Base-by-base conservation (phyloP, 352 stramenopile genomes). In the Phytopythium montanum region DNA sequence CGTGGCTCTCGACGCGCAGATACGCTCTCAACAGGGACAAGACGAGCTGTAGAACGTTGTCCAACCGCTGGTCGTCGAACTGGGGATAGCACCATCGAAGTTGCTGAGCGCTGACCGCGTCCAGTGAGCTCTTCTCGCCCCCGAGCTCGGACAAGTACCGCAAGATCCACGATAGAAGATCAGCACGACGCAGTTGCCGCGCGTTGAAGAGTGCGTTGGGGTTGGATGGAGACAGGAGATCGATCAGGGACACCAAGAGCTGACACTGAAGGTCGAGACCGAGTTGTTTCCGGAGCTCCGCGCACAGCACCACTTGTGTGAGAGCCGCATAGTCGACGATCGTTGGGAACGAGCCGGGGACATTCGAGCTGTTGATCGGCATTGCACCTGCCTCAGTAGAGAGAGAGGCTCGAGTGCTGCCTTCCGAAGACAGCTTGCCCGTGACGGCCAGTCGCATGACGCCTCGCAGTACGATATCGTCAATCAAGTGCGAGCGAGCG, bases 191-290 rank as follows among this genome's bases (percentile, higher is more conserved):
- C 36, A 94, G 34, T 48, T 92, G 84, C 2, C 84, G 74, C 1
- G 73, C 80, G 54, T 94, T 94, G 55, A 94, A 94, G 14, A 94
- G 60, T 12, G 81, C 69, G 34, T 94, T 94, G 3, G 80, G 76
- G 54, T 94, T 94, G 7, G 62, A 59, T 0, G 56, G 21, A 13
- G 77, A 66, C 8, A 94, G 52, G 4, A 80, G 62, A n/a, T 73
- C 60, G 41, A 76, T 68, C 5, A 94, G 67, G 7, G 76, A 61
- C 9, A 61, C 34, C 21, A 94, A 58, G 1, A 94, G 51, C 25
- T 85, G 73, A 14, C 81, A 73, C 56, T 92, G 80, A 7, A 85
- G 60, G 31, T 62, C 51, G 31, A 73, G 56, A 18, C 67, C 59
- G 14, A 94, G 48, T 21, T 64, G 57, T 28, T 64, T 70, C 1